Base-by-base conservation (phyloP, 2,329 filamentous ascomycete genomes). In the Colletotrichum shisoi region DNA sequence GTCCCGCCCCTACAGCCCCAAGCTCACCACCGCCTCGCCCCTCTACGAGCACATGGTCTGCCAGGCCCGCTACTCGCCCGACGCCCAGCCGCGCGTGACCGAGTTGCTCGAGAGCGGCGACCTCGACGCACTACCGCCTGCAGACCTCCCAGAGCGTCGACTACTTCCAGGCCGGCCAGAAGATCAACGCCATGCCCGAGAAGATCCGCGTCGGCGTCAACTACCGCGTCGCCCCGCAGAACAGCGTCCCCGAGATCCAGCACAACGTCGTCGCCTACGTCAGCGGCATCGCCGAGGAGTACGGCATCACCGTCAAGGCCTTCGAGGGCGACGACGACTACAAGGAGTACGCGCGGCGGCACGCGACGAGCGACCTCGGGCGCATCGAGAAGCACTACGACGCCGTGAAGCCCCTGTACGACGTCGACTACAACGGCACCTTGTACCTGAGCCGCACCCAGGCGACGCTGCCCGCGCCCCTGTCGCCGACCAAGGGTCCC, bases 1-100 rank as follows among this genome's bases (percentile, higher is more conserved):
- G 72, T 76, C 80, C 2, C 78, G 85, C 45, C 81, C 85, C 0
- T 90, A 86, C 74, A 75, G 80, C 3, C 83, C 87, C 1, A 4
- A 67, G 8, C 58, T 80, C 2, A 77, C 81, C 12, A 76, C 82
- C 12, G 76, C 81, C 15, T 86, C 86, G 56, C 87, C 87, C 0
- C 82, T 86, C 31, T 81, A 88, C 69, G 78, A 82, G 57, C 80
- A 85, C 65, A 77, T 90, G 1, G 79, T 85, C 68, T 90, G 87
- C 69, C 82, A 86, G 48, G 85, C 84, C 0, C 80, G 82, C 5
- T 83, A 89, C 71, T 85, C 85, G 0, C 83, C 85, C 0, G 74
- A 80, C 6, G 81, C 83, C 9, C 74, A 80, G 37, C 74, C 79
- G 7, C 81, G 80, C 69, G 73, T 84, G 6, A 73, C 72, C 0